Percentiles rank a stretch among this genome's conserved stretches.
Conservation (phyloP, 768 basidiomycete genomes). For the Rhodotorula kratochvilovae region DNA sequence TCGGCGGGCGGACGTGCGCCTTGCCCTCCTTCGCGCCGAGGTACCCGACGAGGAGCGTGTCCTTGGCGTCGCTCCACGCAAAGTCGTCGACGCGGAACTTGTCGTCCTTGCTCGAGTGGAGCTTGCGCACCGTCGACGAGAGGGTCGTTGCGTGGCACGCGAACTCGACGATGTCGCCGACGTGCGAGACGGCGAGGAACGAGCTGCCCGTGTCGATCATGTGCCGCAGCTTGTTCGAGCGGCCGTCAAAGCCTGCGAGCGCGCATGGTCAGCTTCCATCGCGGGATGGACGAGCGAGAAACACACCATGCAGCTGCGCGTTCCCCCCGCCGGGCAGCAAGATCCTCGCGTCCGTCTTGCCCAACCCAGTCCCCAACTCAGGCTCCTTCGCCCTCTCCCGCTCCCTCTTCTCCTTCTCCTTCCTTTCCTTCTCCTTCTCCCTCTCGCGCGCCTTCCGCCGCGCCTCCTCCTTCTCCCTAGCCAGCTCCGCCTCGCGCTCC, state of each 20-base stretch:
- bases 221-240: constrained; percentile 32
- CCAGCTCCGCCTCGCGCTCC: neutral
- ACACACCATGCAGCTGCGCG: constrained; percentile 12
- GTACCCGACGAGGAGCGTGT: constrained; percentile 25
- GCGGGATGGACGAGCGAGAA: too few relatives aligned
- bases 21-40: constrained; percentile 15
- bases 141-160: neutral
- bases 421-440: constrained; percentile 3
- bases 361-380: constrained; percentile 11
- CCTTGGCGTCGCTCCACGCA: constrained; percentile 20
- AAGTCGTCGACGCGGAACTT: constrained; percentile 26
- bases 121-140: constrained; percentile 3
- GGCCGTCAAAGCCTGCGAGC: constrained; percentile 24
- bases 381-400: neutral
- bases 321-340: neutral
- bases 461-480: neutral
- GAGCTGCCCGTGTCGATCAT: constrained; percentile 16
- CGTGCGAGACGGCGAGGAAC: constrained; percentile 24
- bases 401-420: neutral
- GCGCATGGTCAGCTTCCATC: neutral
- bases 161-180: constrained; percentile 33
- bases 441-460: neutral
- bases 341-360: constrained; percentile 13
- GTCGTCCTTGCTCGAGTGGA: constrained; percentile 12
- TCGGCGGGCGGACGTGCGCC: constrained; percentile 9